Evolutionary conservation across 345 rosid genomes (phyloP), one percentile per base, ranked within the genome.

Genomic region (Dimocarpus longan): DNA sequence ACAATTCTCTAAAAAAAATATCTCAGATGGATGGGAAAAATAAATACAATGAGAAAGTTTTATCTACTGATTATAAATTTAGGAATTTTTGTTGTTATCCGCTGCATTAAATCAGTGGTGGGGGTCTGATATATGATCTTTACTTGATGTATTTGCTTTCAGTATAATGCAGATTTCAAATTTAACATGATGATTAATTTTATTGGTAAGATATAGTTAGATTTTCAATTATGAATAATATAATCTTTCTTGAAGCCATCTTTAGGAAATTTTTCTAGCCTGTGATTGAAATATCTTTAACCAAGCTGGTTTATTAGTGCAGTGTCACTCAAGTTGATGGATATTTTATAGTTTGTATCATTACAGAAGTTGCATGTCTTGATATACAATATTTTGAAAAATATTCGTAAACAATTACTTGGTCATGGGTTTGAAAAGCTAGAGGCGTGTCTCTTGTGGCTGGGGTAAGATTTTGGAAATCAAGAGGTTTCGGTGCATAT

Each of bases 401-500:
- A 46, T 50, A 10, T 10, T 10, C 11, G 37, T 63, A 21, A 19
- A 37, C 48, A 75, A 32, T 24, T 66, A 76, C 52, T 12, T 16
- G 21, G 37, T 32, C 19, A 76, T 76, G 63, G 37, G 39, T 66
- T 6, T 37, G 22, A 37, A 66, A 52, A 37, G 12, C 21, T 32
- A 52, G 39, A 76, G 48, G 10, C 65, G 9, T 72, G 8, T 74
- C n/a, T 42, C 42, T 24, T 57, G 66, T 75, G 21, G 71, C 21
- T 46, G 52, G 63, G 19, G 37, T 48, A 18, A 18, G 24, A 59
- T n/a, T 59, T 6, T 66, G 60, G 69, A 42, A 74, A 54, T 24
- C 63, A 57, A 24, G 64, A 42, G 10, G 10, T 18, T 8, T 75
- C 24, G 26, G 54, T 57, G 71, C 2, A 22, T 8, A 66, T 52